Percentiles rank a stretch among this genome's conserved stretches.
phyloP scores from a whole-genome alignment of 495 filamentous ascomycete genomes.

The Aspergillus carlsbadensis region DNA sequence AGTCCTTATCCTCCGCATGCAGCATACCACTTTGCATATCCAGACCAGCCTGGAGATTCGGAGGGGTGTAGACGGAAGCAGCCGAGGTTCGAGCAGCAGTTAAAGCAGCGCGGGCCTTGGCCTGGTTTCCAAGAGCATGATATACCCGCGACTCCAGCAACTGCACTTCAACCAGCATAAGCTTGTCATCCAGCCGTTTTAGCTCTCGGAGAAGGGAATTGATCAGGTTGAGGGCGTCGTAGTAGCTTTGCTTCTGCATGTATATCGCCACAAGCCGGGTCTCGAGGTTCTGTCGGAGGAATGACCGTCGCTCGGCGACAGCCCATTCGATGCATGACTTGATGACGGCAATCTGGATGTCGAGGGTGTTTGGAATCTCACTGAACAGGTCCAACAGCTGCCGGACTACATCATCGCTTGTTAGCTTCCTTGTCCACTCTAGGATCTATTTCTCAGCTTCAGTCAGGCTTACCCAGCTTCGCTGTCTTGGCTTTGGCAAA shows the following conservation, averaged over 20 bases:
- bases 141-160: conserved; percentile 95
- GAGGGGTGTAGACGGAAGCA: conserved; percentile 95
- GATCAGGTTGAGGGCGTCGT: conserved; percentile 94
- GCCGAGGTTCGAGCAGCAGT: conserved; percentile 93
- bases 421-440: neutral
- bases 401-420: conserved; percentile 61
- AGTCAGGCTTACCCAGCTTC: conserved; percentile 74
- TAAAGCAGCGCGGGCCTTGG: conserved; percentile 92
- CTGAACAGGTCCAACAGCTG: conserved; percentile 96
- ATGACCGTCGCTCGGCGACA: conserved; percentile 83
- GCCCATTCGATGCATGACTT: conserved; percentile 99
- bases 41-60: conserved; percentile 88
- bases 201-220: conserved; percentile 92
- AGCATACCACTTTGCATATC: conserved; percentile 99
- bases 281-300: conserved; percentile 97
- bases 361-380: conserved; percentile 86
- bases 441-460: neutral
- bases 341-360: conserved; percentile 89
- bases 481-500: conserved; percentile 99
- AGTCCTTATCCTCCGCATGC: conserved; percentile 97
- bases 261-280: conserved; percentile 89
- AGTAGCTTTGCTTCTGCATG: conserved; percentile 95
- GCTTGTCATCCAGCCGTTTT: conserved; percentile 97
- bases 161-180: conserved; percentile 98
- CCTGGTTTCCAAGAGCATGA: conserved; percentile 93